Evolutionary conservation across 2,329 filamentous ascomycete species (phyloP), one percentile per base, ranked within the genome.

Genomic region (Helicocarpus griseus): DNA sequence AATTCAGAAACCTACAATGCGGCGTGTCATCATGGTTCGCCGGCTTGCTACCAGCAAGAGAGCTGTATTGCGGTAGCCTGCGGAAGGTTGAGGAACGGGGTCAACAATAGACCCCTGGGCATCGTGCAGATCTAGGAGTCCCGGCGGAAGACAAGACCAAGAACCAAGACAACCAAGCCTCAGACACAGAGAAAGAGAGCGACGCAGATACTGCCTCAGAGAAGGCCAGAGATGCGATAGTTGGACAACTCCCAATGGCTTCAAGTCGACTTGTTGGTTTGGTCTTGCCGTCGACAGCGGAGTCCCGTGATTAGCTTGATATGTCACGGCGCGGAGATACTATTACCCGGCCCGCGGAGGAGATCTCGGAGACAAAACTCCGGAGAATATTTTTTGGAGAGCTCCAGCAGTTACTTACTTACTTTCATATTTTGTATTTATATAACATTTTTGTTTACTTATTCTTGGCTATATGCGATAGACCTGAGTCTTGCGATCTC

Each of bases 1-100:
- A 55, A 39, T 31, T 14, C 11, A 43, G 9, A 45, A 28, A 52
- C 66, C 48, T 69, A 72, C 69, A 60, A 72, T 64, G 56, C 69
- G 69, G 60, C 69, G 69, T 65, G 69, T 65, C 68, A 72, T 70
- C 59, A 63, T 69, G 56, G 40, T 36, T 51, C 21, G 21, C 48
- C 38, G 21, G 48, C 48, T 50, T 46, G 28, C 48, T 50, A 41
- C 28, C 22, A 41, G 28, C 13, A 24, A 29, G 24, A n/a, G 29
- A 43, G 33, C 36, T 6, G 28, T 40, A 29, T 39, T 38, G 14
- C 26, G 40, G 21, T 28, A 40, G 40, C 49, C 49, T 40, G 31
- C 33, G n/a, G 22, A 22, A 21, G 24, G 53, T 61, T 39, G 60
- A 22, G 56, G 50, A 57, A 58, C 54, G 54, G 36, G 21, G 36